These are phyloP conservation scores for Fusarium sp. DNA, from an alignment of 2,329 filamentous ascomycete species.

Conservation along the genomic window DNA sequence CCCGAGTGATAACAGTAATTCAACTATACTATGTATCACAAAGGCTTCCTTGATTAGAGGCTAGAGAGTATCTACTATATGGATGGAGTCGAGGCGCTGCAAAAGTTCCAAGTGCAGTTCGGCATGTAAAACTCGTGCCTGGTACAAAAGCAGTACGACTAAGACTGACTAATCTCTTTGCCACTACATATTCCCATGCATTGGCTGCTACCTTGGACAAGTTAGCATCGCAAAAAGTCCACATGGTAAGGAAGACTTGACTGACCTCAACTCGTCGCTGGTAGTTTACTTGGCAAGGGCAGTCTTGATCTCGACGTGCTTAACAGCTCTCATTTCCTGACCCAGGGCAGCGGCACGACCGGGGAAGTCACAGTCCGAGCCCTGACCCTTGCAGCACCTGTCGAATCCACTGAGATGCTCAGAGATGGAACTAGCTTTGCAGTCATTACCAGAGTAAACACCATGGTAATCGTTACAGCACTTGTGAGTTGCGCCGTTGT, in stretches of 20 bases:
- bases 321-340: background rate
- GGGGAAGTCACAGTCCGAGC: background rate
- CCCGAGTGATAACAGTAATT: background rate
- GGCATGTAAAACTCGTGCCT: no score
- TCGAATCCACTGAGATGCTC: background rate
- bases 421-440: background rate
- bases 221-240: background rate
- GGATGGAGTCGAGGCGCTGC: rapidly evolving
- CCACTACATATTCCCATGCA: background rate
- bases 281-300: background rate
- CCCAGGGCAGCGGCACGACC: background rate
- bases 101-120: background rate
- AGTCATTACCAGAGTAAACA: background rate
- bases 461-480: background rate
- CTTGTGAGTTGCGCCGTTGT: background rate
- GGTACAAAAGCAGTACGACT: background rate
- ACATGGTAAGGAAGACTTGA: background rate
- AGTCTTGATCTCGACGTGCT: background rate
- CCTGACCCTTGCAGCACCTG: background rate
- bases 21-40: rapidly evolving
- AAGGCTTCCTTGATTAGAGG: background rate
- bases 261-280: background rate
- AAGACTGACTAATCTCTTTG: background rate
- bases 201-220: background rate
- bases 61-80: background rate